Percentiles rank a stretch among this genome's conserved stretches.
Evolutionary conservation across 169 alveolate genomes (phyloP).

Genomic region (Plasmodium chabaudi): DNA sequence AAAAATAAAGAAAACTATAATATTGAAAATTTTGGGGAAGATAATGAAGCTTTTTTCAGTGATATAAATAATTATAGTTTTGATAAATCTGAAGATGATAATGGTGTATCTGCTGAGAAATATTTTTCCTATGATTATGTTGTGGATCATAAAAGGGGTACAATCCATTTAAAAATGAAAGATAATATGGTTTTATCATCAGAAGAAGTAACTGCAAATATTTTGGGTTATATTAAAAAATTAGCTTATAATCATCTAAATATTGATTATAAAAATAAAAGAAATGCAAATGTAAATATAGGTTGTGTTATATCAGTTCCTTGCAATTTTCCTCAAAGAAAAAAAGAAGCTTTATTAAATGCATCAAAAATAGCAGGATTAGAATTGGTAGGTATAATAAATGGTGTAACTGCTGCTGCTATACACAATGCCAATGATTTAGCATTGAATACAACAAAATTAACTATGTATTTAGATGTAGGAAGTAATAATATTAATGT

Average conservation of each 20-base stretch:
- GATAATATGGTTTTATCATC: conserved; percentile 79
- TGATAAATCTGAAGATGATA: not conserved
- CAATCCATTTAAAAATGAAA: conserved; percentile 76
- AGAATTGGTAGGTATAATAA: conserved; percentile 78
- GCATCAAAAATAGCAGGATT: conserved; percentile 86
- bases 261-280: conserved; percentile 76
- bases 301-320: conserved; percentile 84
- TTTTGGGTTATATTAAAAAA: conserved; percentile 81
- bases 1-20: conserved; percentile 45
- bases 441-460: conserved; percentile 81
- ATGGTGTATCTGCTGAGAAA: conserved; percentile 23
- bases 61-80: conserved; percentile 7
- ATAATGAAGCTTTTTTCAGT: conserved; percentile 39
- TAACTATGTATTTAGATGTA: conserved; percentile 82
- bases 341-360: conserved; percentile 78
- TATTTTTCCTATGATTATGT: conserved; percentile 71
- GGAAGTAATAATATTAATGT: conserved; percentile 85
- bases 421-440: conserved; percentile 79
- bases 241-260: conserved; percentile 79
- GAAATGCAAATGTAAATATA: conserved; percentile 45
- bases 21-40: conserved; percentile 46
- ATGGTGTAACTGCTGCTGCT: conserved; percentile 86
- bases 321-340: conserved; percentile 83
- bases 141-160: conserved; percentile 66
- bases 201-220: conserved; percentile 84